Conservation (phyloP, 345 rosid genomes). For the Ceriops tagal region DNA sequence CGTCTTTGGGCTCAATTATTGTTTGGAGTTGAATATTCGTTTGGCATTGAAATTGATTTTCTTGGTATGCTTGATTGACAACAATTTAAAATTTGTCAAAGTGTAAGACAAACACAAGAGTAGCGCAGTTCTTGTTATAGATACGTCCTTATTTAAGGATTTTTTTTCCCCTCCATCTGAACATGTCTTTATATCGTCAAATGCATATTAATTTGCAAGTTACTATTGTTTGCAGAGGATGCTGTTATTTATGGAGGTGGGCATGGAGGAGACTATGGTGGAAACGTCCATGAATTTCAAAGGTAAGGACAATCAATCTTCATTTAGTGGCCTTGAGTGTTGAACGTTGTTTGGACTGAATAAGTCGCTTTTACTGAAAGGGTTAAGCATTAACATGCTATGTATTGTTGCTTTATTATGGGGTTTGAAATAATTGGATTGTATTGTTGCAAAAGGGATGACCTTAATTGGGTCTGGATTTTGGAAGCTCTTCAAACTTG, state of each 20-base stretch:
- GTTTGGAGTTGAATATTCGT: too few species aligned
- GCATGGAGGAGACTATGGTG: constrained; percentile 50
- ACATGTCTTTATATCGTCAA: not conserved
- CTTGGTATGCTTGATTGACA: too few species aligned
- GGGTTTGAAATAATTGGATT: too few species aligned
- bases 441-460: not conserved
- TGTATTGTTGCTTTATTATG: too few species aligned
- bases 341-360: not conserved
- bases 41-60: too few species aligned
- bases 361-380: not conserved
- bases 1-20: too few species aligned
- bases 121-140: too few species aligned
- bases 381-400: not conserved
- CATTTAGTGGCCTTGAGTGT: not conserved
- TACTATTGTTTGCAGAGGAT: constrained; percentile 49
- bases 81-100: too few species aligned
- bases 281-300: constrained; percentile 33
- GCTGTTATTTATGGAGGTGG: constrained; percentile 52
- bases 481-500: too few species aligned
- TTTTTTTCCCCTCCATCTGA: not conserved
- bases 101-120: too few species aligned
- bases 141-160: too few species aligned
- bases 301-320: constrained; percentile 29
- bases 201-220: not conserved
- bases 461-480: not conserved